Evolutionary conservation across 2,329 filamentous ascomycete species (phyloP).

Genomic region (Leptographium galeiforme): DNA sequence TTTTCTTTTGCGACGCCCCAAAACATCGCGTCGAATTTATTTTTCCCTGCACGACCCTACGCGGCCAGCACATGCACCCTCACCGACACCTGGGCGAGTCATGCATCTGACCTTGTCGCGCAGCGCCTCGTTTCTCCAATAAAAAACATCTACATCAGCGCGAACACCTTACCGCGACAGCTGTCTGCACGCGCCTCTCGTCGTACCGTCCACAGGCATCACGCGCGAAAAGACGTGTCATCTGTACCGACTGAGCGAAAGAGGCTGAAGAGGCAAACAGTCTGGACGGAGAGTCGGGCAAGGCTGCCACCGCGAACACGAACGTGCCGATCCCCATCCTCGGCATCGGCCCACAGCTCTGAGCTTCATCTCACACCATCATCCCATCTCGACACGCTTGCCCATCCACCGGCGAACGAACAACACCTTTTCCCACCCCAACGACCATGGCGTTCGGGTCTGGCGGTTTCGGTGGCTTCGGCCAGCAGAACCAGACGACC

Average conservation of each 20-base stretch:
- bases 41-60: background rate
- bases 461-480: slow-evolving; percentile 44
- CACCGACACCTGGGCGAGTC: background rate
- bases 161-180: background rate
- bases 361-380: background rate
- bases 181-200: background rate
- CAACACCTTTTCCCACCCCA: background rate
- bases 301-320: background rate
- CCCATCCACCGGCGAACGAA: background rate
- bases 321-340: background rate
- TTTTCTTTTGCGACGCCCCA: background rate
- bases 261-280: background rate
- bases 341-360: background rate
- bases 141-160: background rate
- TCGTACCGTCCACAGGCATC: too few species aligned
- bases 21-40: background rate
- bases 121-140: background rate
- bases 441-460: slow-evolving; percentile 40
- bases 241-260: too few species aligned
- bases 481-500: slow-evolving; percentile 36
- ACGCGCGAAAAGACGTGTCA: too few species aligned
- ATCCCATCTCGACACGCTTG: background rate
- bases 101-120: background rate
- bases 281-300: background rate
- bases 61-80: background rate